phyloP scores from a whole-genome alignment of 768 basidiomycete species.

The Boletus reticuloceps region DNA sequence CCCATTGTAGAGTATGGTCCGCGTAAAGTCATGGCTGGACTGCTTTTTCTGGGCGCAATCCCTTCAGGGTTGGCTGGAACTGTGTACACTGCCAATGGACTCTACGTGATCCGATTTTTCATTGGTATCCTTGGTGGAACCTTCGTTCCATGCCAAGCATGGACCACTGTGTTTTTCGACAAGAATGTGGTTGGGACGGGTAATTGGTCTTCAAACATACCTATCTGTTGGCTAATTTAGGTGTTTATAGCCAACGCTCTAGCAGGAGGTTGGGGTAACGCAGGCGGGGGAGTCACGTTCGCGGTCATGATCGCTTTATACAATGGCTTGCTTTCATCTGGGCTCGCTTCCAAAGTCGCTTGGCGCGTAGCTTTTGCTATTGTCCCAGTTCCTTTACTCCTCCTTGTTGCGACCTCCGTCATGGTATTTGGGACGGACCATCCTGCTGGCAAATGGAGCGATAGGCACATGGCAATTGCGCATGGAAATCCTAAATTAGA shows the following conservation, averaged over 20 bases:
- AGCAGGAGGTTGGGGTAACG: not conserved
- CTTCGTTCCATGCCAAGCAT: constrained; percentile 60
- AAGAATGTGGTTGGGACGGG: constrained; percentile 42
- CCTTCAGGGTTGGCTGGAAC: constrained; percentile 24
- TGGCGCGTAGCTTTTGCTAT: constrained; percentile 57
- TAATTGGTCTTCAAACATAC: constrained; percentile 3
- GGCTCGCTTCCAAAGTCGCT: constrained; percentile 40
- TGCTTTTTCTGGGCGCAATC: constrained; percentile 4
- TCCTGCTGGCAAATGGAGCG: constrained; percentile 8
- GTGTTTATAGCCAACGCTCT: constrained; percentile 1
- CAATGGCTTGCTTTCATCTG: constrained; percentile 36
- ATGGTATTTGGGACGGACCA: constrained; percentile 7
- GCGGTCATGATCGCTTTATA: constrained; percentile 31
- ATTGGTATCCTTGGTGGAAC: constrained; percentile 60
- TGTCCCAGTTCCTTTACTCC: constrained; percentile 53
- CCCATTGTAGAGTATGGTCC: constrained; percentile 1
- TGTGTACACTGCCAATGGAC: constrained; percentile 36
- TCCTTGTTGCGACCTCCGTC: constrained; percentile 36
- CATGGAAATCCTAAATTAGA: not conserved
- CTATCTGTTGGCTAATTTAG: not conserved
- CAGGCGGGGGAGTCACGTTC: constrained; percentile 7
- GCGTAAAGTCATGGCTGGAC: constrained; percentile 5
- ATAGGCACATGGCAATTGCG: constrained; percentile 4
- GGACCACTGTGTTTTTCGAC: constrained; percentile 62
- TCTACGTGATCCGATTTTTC: constrained; percentile 52